Evolutionary conservation across 148 eudicot species (phyloP).

Genomic region (Rhododendron mucronatum): DNA sequence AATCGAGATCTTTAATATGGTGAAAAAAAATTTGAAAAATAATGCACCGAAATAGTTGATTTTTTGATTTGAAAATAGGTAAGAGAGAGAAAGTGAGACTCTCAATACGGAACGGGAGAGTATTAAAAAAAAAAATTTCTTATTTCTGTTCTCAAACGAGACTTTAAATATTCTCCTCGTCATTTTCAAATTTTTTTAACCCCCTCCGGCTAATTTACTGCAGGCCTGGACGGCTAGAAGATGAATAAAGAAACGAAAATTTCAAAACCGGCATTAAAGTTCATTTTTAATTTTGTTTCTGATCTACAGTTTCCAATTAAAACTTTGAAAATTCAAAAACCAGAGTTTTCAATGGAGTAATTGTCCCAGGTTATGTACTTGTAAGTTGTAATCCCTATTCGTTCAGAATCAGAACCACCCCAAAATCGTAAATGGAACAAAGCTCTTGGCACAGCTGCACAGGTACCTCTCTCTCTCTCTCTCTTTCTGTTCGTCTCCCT

Average conservation of each 20-base stretch:
- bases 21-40: too few relatives aligned
- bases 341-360: background rate
- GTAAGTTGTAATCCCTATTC: background rate
- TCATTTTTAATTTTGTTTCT: background rate
- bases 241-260: background rate
- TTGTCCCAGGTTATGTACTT: background rate
- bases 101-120: too few relatives aligned
- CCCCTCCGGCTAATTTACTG: background rate
- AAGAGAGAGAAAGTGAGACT: too few relatives aligned
- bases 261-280: background rate
- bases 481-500: background rate
- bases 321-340: constrained; percentile 6
- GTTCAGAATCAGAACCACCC: background rate
- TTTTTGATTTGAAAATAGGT: too few relatives aligned
- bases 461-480: background rate
- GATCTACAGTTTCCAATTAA: background rate
- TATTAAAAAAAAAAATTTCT: too few relatives aligned
- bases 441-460: background rate
- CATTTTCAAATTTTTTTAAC: background rate
- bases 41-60: too few relatives aligned
- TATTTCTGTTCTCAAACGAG: too few relatives aligned
- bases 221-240: background rate
- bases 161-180: background rate
- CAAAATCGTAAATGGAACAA: background rate
- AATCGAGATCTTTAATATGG: too few relatives aligned